Evolutionary conservation across 2,329 filamentous ascomycete genomes (phyloP), one percentile per base, ranked within the genome.

Genomic region (Microsporum canis): DNA sequence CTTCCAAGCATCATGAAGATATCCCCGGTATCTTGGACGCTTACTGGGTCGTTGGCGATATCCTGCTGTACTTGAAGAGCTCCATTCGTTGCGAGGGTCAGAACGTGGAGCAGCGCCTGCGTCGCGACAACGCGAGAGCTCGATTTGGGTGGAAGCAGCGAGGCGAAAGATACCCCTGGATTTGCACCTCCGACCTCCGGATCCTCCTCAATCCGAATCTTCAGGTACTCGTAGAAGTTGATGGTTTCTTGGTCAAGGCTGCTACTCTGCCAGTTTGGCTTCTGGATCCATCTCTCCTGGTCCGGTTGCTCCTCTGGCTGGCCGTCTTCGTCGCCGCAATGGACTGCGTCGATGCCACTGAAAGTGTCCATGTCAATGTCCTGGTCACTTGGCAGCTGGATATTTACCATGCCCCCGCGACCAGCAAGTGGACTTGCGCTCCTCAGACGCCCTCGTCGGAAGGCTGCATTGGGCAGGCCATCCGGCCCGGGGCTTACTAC

Each of bases 41-140:
- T 60, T 39, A 36, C 58, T 45, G 62, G 56, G 27, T 6, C 43
- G 29, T 6, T 34, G 5, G 57, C 29, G 3, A 60, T n/a, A 1
- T 72, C 72, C 72, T 95, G 90, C 63, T 80, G 73, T 3, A 91
- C 83, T 17, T 74, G 70, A 51, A 92, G 75, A 60, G 82, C 71
- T 1, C 80, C 80, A 72, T 85, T 89, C 1, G 84, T 89, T 4
- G 83, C 85, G 49, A 94, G 79, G 8, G 81, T 79, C 12, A 95
- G 80, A 1, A 89, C 79, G 70, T 94, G 88, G 74, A 88, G 83
- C 69, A 89, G 87, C 0, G 85, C 89, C 71, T 91, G 88, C 1
- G 88, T 85, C 6, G 87, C 88, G 10, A 89, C 84, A 34, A 82
- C 76, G 39, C 77, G 80, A 47, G 71, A 77, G 34, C 82, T 83